Evolutionary conservation across 202 grass and related monocot species (phyloP).

Genomic region (Elaeis oleifera): DNA sequence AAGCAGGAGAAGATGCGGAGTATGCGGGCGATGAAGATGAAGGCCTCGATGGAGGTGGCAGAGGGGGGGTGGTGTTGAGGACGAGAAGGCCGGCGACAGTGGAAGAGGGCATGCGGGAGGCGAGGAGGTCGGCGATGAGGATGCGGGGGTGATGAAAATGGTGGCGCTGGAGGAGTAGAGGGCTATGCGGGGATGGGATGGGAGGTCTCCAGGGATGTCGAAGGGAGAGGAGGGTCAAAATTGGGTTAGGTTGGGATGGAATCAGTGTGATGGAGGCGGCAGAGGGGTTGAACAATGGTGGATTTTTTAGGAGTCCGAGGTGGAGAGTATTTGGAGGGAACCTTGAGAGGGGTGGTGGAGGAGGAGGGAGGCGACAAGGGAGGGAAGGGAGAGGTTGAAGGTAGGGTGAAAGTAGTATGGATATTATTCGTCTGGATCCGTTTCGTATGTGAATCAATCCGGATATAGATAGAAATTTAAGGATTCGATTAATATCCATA

Average conservation of each 20-base stretch:
- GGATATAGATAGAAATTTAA: too few relatives aligned
- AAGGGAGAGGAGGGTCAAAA: slow-evolving; percentile 18
- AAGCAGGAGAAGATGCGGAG: slow-evolving; percentile 46
- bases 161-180: slow-evolving; percentile 55
- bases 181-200: slow-evolving; percentile 51
- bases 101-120: slow-evolving; percentile 53
- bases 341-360: slow-evolving; percentile 38
- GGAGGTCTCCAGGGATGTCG: slow-evolving; percentile 51
- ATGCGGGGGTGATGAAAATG: slow-evolving; percentile 71
- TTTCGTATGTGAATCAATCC: too few relatives aligned
- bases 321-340: slow-evolving; percentile 74
- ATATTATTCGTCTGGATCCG: too few relatives aligned
- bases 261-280: neutral
- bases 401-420: too few relatives aligned
- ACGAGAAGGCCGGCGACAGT: slow-evolving; percentile 47
- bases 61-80: slow-evolving; percentile 55
- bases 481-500: too few relatives aligned
- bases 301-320: slow-evolving; percentile 51
- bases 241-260: slow-evolving; percentile 3
- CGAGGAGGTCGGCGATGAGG: slow-evolving; percentile 81
- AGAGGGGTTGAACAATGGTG: slow-evolving; percentile 31
- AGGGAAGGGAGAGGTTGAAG: slow-evolving; percentile 47
- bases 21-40: slow-evolving; percentile 80
- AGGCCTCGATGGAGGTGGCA: slow-evolving; percentile 65
- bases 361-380: slow-evolving; percentile 50